Evolutionary conservation across 2,329 filamentous ascomycete species (phyloP).

Genomic region (Cladosporium phlei): DNA sequence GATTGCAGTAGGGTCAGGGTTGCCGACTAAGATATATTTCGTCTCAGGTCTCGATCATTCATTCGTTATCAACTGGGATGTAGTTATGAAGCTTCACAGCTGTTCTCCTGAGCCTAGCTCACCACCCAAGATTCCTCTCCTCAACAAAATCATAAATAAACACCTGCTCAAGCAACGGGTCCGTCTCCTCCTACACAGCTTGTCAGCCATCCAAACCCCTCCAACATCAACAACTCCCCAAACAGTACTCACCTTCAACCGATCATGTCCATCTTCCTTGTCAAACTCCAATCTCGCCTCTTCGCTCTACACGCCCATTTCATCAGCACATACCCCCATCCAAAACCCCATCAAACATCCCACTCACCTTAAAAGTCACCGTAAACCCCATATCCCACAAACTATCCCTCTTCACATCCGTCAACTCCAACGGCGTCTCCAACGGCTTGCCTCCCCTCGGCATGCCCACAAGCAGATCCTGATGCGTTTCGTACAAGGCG

Average conservation of each 20-base stretch:
- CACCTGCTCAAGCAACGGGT: slow-evolving; percentile 12
- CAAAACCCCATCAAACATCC: not conserved
- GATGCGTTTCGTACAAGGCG: slow-evolving; percentile 5
- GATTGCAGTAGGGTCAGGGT: no score
- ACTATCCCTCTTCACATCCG: slow-evolving; percentile 9
- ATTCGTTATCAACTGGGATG: no score
- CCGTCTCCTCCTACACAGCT: slow-evolving; percentile 5
- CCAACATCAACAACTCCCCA: not conserved
- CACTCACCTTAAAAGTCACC: slow-evolving; percentile 8
- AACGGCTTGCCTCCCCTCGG: slow-evolving; percentile 11
- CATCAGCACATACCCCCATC: not conserved
- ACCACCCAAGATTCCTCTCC: slow-evolving; percentile 12
- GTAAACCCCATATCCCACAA: slow-evolving; percentile 11
- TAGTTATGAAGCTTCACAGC: no score
- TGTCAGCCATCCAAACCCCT: not conserved
- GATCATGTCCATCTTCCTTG: slow-evolving; percentile 8
- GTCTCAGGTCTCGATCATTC: no score
- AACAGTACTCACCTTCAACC: slow-evolving; percentile 4
- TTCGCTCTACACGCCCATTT: not conserved
- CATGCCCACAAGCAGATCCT: slow-evolving; percentile 6
- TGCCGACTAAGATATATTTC: no score
- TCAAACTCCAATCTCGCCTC: slow-evolving; percentile 12
- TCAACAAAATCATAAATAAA: slow-evolving; percentile 49
- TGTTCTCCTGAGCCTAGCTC: no score
- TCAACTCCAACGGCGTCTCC: slow-evolving; percentile 10